Base-by-base conservation (phyloP, 2,329 filamentous ascomycete genomes). In the Ophiognomonia clavigignenti-juglandacearum region DNA sequence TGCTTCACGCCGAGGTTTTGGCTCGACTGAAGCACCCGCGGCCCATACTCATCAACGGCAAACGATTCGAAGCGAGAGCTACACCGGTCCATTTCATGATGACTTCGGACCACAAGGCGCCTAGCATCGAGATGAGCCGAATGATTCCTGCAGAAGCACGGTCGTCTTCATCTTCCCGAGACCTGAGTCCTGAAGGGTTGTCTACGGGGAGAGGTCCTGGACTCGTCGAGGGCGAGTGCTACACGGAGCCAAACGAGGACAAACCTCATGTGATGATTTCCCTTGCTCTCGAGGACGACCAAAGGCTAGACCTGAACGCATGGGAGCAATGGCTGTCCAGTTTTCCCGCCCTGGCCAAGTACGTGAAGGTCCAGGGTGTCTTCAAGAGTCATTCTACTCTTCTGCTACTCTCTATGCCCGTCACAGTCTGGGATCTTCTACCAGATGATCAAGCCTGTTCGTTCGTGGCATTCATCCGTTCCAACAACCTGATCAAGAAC, bases 71-170 rank as follows among this genome's bases (percentile, higher is more conserved):
- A 56, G 74, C 75, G 29, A 71, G 77, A 32, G 77, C 77, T 2
- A 81, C 78, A 0, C 77, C 78, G 0, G 75, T 81, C 4, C 78
- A 82, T 54, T 80, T 80, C 55, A 81, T 81, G 74, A 80, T 80
- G 76, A 81, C 78, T 2, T 69, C 75, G 16, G 79, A 81, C 48
- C 77, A 80, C 57, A 76, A 69, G 48, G 75, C 74, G 1, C 75
- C 75, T 0, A 80, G 77, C 47, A 81, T 82, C 36, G 77, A 81
- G 56, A 61, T 81, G 29, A 70, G 70, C 6, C 67, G 70, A 20
- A 59, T 68, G 13, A 35, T 69, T 3, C 56, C 67, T 4, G 49
- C 55, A 4, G 61, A 63, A 19, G 58, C 56, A 27, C 56, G 61
- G n/a, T 64, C 69, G 1, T 62, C 66, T 3, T 67, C 68, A 5